Percentiles rank a stretch among this genome's conserved stretches.
These are phyloP conservation scores for Punctularia strigosozonata DNA, from an alignment of 768 basidiomycete genomes.

Conservation along the genomic window DNA sequence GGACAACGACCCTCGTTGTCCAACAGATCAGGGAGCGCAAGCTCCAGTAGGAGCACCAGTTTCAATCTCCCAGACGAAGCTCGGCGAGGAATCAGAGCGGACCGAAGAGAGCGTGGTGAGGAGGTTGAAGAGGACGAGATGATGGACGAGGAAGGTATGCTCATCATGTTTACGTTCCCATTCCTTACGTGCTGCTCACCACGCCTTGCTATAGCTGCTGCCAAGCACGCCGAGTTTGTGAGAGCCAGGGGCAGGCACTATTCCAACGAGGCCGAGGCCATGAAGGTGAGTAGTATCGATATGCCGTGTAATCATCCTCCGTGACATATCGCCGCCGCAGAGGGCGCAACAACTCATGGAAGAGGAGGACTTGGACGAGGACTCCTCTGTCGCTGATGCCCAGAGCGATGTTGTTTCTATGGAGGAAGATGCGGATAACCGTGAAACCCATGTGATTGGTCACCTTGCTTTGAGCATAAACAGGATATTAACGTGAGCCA, in stretches of 20 bases:
- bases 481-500: too few species aligned
- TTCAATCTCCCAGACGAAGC: slow-evolving; percentile 71
- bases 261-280: slow-evolving; percentile 85
- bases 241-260: slow-evolving; percentile 77
- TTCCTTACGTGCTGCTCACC: background rate
- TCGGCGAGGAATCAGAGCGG: slow-evolving; percentile 42
- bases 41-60: slow-evolving; percentile 71
- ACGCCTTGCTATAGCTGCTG: slow-evolving; percentile 43
- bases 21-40: slow-evolving; percentile 47
- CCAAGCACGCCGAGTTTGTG: slow-evolving; percentile 74
- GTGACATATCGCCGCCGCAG: slow-evolving; percentile 27
- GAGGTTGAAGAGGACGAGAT: slow-evolving; percentile 68
- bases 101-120: slow-evolving; percentile 27
- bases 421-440: slow-evolving; percentile 9
- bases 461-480: too few species aligned
- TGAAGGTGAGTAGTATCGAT: slow-evolving; percentile 50
- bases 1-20: slow-evolving; percentile 40
- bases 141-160: slow-evolving; percentile 82
- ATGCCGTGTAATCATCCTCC: background rate
- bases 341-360: slow-evolving; percentile 52
- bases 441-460: slow-evolving; percentile 3
- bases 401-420: slow-evolving; percentile 13
- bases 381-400: slow-evolving; percentile 8
- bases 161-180: background rate
- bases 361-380: slow-evolving; percentile 37